Percentiles rank a stretch among this genome's conserved stretches.
phyloP scores from a whole-genome alignment of 257 asterid genomes.

The Datura wrightii region DNA sequence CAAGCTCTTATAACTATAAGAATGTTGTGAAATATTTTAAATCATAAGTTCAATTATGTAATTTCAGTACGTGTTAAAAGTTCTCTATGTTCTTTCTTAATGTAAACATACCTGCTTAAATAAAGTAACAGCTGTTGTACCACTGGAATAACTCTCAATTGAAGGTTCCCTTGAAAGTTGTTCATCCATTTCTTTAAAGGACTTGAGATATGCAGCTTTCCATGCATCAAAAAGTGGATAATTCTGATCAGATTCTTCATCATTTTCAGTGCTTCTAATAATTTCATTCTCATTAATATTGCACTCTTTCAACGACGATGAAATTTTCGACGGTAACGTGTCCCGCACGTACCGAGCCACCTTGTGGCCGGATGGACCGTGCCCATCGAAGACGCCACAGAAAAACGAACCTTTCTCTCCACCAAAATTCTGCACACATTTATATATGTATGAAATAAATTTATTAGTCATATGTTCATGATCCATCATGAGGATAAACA shows the following conservation, averaged over 20 bases:
- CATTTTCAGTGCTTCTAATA: not conserved
- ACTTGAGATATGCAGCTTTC: slow-evolving; percentile 59
- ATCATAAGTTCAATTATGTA: not conserved
- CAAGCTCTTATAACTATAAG: not conserved
- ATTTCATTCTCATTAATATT: slow-evolving; percentile 28
- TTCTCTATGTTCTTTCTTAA: not conserved
- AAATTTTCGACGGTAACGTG: slow-evolving; percentile 68
- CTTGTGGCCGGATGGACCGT: slow-evolving; percentile 88
- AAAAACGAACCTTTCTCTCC: slow-evolving; percentile 74
- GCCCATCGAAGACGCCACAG: slow-evolving; percentile 90
- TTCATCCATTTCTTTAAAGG: slow-evolving; percentile 70
- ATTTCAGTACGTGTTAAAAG: not conserved
- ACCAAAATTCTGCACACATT: slow-evolving; percentile 55
- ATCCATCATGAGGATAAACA: not conserved
- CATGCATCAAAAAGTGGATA: slow-evolving; percentile 57
- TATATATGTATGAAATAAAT: not conserved
- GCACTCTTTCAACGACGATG: slow-evolving; percentile 42
- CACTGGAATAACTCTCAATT: slow-evolving; percentile 83
- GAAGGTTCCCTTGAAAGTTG: slow-evolving; percentile 57
- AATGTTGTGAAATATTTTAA: not conserved
- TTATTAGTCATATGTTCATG: not conserved
- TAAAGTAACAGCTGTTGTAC: slow-evolving; percentile 74
- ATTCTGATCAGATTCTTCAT: slow-evolving; percentile 23
- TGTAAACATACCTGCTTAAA: slow-evolving; percentile 63
- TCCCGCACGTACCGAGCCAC: slow-evolving; percentile 77